Evolutionary conservation across 345 rosid species (phyloP).

Genomic region (Eucalyptus cloeziana): DNA sequence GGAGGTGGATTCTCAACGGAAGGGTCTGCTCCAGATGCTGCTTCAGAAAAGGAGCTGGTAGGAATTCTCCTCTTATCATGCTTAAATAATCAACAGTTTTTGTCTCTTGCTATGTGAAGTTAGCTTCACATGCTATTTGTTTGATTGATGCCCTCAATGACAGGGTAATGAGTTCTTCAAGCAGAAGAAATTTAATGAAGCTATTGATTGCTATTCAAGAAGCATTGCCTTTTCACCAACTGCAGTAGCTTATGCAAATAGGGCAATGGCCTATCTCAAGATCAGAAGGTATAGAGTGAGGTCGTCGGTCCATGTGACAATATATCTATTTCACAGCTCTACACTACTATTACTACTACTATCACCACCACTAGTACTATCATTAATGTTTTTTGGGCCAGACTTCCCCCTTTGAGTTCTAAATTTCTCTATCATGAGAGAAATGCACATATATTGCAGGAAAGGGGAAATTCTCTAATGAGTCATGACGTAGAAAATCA

Average conservation of each 20-base stretch:
- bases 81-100: neutral
- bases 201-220: conserved; percentile 81
- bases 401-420: neutral
- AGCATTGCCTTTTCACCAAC: conserved; percentile 85
- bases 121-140: neutral
- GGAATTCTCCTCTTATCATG: neutral
- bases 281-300: conserved; percentile 33
- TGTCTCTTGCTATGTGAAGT: neutral
- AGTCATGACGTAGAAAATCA: neutral
- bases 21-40: conserved; percentile 41
- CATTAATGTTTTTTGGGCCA: neutral
- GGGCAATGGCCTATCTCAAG: conserved; percentile 92
- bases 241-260: conserved; percentile 79
- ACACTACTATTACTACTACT: neutral
- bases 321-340: neutral
- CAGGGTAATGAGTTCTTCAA: conserved; percentile 87
- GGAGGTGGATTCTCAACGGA: conserved; percentile 31
- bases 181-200: conserved; percentile 74
- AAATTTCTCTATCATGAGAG: neutral
- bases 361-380: too few species aligned
- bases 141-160: neutral
- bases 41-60: conserved; percentile 86
- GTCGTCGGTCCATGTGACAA: neutral
- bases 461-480: neutral
- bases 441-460: neutral